Conservation (phyloP, 768 basidiomycete genomes). For the Russula brevipes region DNA sequence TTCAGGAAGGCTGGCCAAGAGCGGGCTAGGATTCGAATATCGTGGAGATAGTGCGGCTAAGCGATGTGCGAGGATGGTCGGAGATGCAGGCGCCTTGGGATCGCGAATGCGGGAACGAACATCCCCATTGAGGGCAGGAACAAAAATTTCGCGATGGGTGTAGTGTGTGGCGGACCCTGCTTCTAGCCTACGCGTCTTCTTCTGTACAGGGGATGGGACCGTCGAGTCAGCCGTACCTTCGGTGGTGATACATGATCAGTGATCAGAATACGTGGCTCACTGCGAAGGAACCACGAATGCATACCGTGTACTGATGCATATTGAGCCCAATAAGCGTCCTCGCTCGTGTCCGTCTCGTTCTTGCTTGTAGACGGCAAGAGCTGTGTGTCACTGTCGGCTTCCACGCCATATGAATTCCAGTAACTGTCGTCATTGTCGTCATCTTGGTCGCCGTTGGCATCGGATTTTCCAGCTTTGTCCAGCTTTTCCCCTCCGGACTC, state of each 20-base stretch:
- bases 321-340: constrained; percentile 74
- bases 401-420: constrained; percentile 59
- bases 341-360: constrained; percentile 31
- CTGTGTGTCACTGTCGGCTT: constrained; percentile 31
- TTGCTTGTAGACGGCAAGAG: constrained; percentile 26
- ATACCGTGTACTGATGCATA: constrained; percentile 67
- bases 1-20: neutral
- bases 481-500: neutral
- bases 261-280: neutral
- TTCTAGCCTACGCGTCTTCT: constrained; percentile 30
- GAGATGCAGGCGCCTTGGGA: constrained; percentile 32
- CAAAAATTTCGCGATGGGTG: constrained; percentile 23
- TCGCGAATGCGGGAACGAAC: constrained; percentile 21
- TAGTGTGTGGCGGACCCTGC: constrained; percentile 15
- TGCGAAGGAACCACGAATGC: neutral
- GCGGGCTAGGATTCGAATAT: neutral
- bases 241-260: neutral
- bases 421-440: constrained; percentile 50
- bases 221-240: constrained; percentile 71
- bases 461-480: constrained; percentile 28
- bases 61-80: constrained; percentile 28
- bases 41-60: constrained; percentile 31
- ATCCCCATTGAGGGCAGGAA: constrained; percentile 25
- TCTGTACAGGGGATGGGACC: constrained; percentile 46
- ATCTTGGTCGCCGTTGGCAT: constrained; percentile 34